phyloP scores from a whole-genome alignment of 2,329 filamentous ascomycete species.

The Lithohypha guttulata region DNA sequence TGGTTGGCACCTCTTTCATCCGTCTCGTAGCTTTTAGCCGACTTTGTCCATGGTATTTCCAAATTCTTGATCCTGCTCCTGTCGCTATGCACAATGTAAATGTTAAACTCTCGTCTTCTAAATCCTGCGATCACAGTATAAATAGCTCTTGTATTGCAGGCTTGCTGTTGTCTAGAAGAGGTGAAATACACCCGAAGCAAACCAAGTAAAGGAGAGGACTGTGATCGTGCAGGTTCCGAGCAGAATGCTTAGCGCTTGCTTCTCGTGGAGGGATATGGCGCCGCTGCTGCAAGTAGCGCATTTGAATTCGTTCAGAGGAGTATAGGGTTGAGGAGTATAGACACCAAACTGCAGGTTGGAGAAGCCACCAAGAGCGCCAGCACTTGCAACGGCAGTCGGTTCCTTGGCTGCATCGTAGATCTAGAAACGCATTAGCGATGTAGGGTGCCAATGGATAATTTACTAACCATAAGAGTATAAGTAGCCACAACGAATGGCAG shows the following conservation, averaged over 20 bases:
- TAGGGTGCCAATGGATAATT: background rate
- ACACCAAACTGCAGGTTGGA: slow-evolving; percentile 50
- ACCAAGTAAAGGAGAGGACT: slow-evolving; percentile 47
- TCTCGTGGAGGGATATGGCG: slow-evolving; percentile 44
- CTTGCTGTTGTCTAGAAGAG: slow-evolving; percentile 16
- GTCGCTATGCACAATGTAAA: too few relatives aligned
- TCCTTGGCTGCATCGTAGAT: slow-evolving; percentile 48
- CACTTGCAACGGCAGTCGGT: slow-evolving; percentile 39
- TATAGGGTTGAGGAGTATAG: slow-evolving; percentile 38
- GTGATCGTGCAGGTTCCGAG: slow-evolving; percentile 47
- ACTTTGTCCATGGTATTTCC: too few relatives aligned
- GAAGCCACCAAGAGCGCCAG: slow-evolving; percentile 46
- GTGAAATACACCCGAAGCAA: slow-evolving; percentile 33
- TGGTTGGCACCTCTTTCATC: background rate
- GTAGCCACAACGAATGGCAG: slow-evolving; percentile 46
- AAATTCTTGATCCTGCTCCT: too few relatives aligned
- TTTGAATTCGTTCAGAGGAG: slow-evolving; percentile 33
- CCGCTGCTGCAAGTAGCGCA: slow-evolving; percentile 48
- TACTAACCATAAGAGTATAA: slow-evolving; percentile 46
- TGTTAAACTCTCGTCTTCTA: too few relatives aligned
- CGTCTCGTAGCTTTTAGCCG: background rate
- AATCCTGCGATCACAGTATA: background rate
- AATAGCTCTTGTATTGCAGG: background rate
- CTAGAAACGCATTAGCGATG: background rate
- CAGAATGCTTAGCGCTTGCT: slow-evolving; percentile 45